Conservation (phyloP, 768 basidiomycete genomes). For the Fomitopsis serialis region DNA sequence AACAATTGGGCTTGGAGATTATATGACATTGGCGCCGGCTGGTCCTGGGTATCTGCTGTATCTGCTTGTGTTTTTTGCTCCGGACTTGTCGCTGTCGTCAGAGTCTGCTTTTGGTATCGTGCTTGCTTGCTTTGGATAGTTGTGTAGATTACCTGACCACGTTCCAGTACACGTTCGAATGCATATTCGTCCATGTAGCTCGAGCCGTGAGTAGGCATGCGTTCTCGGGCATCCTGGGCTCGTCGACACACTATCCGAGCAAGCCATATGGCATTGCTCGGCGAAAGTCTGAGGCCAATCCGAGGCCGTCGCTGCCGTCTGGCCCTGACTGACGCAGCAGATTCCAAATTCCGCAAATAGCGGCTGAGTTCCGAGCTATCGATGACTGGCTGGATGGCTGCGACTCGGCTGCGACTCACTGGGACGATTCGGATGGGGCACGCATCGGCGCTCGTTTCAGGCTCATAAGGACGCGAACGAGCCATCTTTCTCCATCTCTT, state of each 20-base stretch:
- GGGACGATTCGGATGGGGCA: no score
- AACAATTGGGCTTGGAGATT: conserved; percentile 78
- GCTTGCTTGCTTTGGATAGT: neutral
- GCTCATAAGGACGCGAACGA: neutral
- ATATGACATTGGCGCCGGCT: conserved; percentile 35
- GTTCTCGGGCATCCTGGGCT: neutral
- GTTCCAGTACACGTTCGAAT: neutral
- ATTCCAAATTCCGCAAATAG: neutral
- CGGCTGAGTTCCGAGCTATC: neutral
- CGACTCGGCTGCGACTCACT: neutral
- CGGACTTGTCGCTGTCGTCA: neutral
- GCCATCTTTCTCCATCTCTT: no score
- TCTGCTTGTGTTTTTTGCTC: neutral
- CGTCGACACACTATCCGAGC: no score
- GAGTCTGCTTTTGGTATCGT: neutral
- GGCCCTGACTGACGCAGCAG: no score
- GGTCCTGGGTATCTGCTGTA: neutral
- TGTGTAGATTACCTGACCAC: neutral
- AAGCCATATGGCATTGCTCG: no score
- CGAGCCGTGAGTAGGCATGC: neutral
- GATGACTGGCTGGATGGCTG: neutral
- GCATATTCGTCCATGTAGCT: neutral
- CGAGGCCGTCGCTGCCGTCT: no score
- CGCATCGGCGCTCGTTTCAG: neutral
- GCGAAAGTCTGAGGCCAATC: no score